Conservation (phyloP, 352 stramenopile species). For the Elongisporangium senticosum region DNA sequence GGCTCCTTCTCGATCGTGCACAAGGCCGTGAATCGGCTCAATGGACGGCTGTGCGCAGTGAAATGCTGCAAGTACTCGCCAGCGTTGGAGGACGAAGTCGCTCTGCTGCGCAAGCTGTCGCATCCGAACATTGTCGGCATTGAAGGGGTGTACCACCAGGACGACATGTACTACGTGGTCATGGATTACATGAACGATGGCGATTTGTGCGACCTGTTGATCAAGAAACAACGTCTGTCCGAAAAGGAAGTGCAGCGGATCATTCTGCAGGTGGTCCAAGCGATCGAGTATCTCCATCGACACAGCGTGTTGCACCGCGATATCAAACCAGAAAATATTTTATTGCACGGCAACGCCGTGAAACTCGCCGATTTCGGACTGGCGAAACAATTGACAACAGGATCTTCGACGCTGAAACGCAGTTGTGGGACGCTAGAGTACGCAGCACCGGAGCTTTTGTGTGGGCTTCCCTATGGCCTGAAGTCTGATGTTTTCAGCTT, state of each 20-base stretch:
- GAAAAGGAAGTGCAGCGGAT: conserved; percentile 52
- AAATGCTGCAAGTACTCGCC: conserved; percentile 72
- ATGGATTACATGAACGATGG: conserved; percentile 79
- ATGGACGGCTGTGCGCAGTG: conserved; percentile 51
- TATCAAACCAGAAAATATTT: conserved; percentile 81
- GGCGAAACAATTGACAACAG: conserved; percentile 50
- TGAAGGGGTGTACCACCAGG: conserved; percentile 62
- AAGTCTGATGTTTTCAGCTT: conserved; percentile 80
- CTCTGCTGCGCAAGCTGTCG: conserved; percentile 46
- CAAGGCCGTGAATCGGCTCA: conserved; percentile 63
- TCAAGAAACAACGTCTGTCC: conserved; percentile 50
- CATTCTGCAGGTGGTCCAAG: conserved; percentile 53
- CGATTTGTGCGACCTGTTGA: conserved; percentile 70
- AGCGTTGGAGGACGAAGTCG: conserved; percentile 64
- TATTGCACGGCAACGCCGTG: conserved; percentile 59
- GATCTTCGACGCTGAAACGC: conserved; percentile 42
- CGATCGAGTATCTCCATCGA: conserved; percentile 57
- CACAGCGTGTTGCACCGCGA: conserved; percentile 67
- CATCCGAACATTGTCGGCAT: conserved; percentile 68
- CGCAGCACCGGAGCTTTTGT: conserved; percentile 63
- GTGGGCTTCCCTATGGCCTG: conserved; percentile 57
- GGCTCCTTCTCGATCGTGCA: conserved; percentile 82
- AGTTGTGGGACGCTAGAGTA: conserved; percentile 80
- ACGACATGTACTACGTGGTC: conserved; percentile 76
- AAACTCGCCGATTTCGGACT: conserved; percentile 81